phyloP scores from a whole-genome alignment of 257 asterid species.

The Fraxinus quadrangulata region DNA sequence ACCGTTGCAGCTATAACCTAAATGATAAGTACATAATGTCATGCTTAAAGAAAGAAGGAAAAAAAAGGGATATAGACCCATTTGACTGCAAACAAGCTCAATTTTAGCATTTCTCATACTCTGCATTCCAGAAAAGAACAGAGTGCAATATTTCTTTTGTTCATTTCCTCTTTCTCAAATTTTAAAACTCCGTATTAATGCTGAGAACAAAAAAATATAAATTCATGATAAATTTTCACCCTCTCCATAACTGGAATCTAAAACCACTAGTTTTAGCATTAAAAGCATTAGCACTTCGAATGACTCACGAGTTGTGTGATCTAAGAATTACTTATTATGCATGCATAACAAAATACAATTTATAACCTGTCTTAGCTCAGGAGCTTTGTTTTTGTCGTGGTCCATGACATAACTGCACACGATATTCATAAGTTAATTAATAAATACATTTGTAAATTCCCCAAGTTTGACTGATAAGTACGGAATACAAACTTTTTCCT shows the following conservation, averaged over 20 bases:
- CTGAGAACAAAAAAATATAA: not conserved
- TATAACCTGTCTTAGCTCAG: slow-evolving; percentile 87
- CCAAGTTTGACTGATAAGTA: not conserved
- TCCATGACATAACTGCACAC: slow-evolving; percentile 87
- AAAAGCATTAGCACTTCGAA: not conserved
- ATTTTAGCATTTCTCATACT: not conserved
- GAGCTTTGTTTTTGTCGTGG: slow-evolving; percentile 72
- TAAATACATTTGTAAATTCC: slow-evolving; percentile 3
- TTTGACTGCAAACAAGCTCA: not conserved
- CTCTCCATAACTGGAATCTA: slow-evolving; percentile 16
- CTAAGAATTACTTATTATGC: not conserved
- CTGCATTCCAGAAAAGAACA: not conserved
- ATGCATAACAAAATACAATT: slow-evolving; percentile 9
- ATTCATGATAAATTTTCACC: not conserved
- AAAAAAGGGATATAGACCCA: not conserved
- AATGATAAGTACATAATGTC: slow-evolving; percentile 18
- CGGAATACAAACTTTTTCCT: not conserved
- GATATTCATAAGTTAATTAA: slow-evolving; percentile 23
- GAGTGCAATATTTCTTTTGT: not conserved
- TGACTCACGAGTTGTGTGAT: slow-evolving; percentile 14
- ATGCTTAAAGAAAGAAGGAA: slow-evolving; percentile 5
- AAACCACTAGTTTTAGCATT: not conserved
- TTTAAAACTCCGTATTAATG: not conserved
- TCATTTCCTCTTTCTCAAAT: not conserved
- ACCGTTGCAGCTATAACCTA: slow-evolving; percentile 96